A percentile compares a stretch with the other conserved stretches of the same genome.
Conservation (phyloP, 495 filamentous ascomycete species). For the Hypoxylon intermedium region DNA sequence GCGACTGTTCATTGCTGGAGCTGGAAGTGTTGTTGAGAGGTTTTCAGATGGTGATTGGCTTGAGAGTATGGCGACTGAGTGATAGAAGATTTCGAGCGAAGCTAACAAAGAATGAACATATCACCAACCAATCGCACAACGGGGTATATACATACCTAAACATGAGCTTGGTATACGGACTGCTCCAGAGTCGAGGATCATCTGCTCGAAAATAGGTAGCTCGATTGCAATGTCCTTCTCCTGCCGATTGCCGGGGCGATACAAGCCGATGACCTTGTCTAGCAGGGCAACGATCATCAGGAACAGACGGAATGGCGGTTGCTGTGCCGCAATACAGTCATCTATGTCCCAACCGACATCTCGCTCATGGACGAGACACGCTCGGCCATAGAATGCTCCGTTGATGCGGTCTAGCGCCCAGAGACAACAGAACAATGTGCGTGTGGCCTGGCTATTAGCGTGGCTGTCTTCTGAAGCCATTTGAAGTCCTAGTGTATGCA, state of each 20-base stretch:
- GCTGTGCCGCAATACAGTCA: constrained; percentile 53
- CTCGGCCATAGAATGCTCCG: constrained; percentile 67
- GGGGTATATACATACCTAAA: constrained; percentile 55
- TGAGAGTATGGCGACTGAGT: constrained; percentile 70
- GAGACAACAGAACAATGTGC: constrained; percentile 68
- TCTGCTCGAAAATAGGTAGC: constrained; percentile 71
- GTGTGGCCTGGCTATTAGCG: constrained; percentile 34
- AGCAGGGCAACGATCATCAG: constrained; percentile 59
- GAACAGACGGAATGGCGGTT: constrained; percentile 55
- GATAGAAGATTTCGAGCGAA: constrained; percentile 72
- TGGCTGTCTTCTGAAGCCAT: constrained; percentile 48
- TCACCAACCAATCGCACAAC: not conserved
- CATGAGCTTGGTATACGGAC: constrained; percentile 47
- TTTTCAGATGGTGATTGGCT: constrained; percentile 44
- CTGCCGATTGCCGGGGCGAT: constrained; percentile 63
- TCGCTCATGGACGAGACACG: constrained; percentile 69
- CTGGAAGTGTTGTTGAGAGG: constrained; percentile 58
- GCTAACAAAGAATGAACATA: constrained; percentile 47
- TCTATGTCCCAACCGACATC: constrained; percentile 66
- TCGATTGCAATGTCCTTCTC: constrained; percentile 58
- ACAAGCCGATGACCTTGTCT: constrained; percentile 70
- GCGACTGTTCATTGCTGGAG: constrained; percentile 62
- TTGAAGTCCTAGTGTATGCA: constrained; percentile 71
- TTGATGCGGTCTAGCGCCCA: constrained; percentile 73
- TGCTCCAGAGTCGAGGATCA: constrained; percentile 59